These are phyloP conservation scores for Fomes fomentarius DNA, from an alignment of 1,284 basidiomycete species.

Conservation along the genomic window DNA sequence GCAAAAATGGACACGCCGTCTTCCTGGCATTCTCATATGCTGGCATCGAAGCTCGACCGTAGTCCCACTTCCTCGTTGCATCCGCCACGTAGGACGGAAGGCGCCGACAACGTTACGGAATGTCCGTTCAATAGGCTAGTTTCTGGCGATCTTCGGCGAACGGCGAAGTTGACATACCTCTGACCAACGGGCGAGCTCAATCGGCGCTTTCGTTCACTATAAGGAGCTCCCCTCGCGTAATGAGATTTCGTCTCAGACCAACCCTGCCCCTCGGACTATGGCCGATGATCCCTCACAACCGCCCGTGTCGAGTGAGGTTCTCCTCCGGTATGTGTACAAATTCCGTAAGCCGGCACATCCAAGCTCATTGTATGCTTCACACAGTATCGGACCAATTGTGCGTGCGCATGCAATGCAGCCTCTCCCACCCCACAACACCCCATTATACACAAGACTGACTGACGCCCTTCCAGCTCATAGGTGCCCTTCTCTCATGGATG, in stretches of 20 bases:
- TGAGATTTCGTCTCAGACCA: background rate
- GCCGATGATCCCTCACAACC: slow-evolving; percentile 2
- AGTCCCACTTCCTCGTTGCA: too few relatives aligned
- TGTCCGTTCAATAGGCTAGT: too few relatives aligned
- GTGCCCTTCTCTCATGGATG: slow-evolving; percentile 9
- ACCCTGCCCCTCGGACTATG: slow-evolving; percentile 1
- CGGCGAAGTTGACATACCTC: background rate
- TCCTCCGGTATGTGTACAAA: slow-evolving; percentile 5
- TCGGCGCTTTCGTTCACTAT: background rate
- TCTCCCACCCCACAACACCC: background rate
- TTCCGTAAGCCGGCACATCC: background rate
- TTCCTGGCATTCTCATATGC: background rate
- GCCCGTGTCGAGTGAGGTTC: slow-evolving; percentile 6
- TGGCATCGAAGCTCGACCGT: background rate
- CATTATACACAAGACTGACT: too few relatives aligned
- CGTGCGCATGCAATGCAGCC: background rate
- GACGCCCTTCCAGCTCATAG: slow-evolving; percentile 6
- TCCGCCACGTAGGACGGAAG: too few relatives aligned
- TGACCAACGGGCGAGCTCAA: background rate
- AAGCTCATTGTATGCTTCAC: background rate
- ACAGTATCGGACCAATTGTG: slow-evolving; percentile 9
- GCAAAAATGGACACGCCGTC: too few relatives aligned
- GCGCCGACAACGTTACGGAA: background rate
- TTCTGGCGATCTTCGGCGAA: too few relatives aligned
- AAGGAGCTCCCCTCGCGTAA: background rate